Conservation (phyloP, 306 rosid genomes). For the Pterocarpus santalinus region DNA sequence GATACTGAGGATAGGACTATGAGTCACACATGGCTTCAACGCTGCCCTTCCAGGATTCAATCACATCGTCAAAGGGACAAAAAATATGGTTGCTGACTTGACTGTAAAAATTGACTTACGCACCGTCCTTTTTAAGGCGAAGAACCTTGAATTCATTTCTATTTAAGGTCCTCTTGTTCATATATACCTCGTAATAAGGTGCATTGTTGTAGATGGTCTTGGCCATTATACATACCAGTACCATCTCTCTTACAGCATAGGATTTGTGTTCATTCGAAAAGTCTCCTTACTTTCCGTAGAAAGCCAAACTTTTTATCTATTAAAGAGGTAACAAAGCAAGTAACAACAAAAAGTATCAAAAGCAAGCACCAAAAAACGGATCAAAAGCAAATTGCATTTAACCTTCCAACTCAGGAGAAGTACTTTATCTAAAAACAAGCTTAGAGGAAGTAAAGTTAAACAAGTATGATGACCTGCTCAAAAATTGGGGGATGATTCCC, state of each 20-base stretch:
- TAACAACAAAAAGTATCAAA: no score
- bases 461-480: no score
- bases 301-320: background rate
- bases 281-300: background rate
- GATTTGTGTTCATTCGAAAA: conserved; percentile 9
- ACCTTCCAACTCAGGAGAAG: no score
- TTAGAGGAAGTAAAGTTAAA: no score
- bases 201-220: background rate
- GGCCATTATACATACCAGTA: background rate
- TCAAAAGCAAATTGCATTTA: no score
- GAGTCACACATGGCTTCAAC: background rate
- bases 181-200: background rate
- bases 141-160: conserved; percentile 1
- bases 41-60: conserved; percentile 29
- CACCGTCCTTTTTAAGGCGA: conserved; percentile 1
- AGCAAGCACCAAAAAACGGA: no score
- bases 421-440: no score
- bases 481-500: no score
- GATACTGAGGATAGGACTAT: background rate
- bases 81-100: conserved; percentile 41
- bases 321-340: background rate
- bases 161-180: background rate
- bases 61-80: conserved; percentile 39
- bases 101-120: conserved; percentile 22
- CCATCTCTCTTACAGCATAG: background rate